phyloP scores from a whole-genome alignment of 768 basidiomycete species.

The Hypsizygus marmoreus region DNA sequence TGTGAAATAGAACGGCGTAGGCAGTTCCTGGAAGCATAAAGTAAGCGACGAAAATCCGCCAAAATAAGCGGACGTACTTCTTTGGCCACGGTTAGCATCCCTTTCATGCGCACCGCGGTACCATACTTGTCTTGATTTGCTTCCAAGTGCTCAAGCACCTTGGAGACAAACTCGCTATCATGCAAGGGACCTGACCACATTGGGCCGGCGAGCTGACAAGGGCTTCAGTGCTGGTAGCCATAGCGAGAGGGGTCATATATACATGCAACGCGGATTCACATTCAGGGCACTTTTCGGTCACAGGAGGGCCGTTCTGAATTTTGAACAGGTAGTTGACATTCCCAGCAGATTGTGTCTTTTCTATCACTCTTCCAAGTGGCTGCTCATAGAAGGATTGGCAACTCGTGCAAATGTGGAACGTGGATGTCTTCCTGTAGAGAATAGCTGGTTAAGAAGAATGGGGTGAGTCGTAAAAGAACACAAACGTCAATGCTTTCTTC shows the following conservation, averaged over 20 bases:
- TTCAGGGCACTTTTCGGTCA: constrained; percentile 72
- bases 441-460: background rate
- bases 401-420: constrained; percentile 79
- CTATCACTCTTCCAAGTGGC: constrained; percentile 74
- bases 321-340: constrained; percentile 69
- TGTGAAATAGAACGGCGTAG: constrained; percentile 84
- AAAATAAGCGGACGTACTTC: too few relatives aligned
- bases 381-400: constrained; percentile 87
- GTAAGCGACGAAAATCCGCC: background rate
- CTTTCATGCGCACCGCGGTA: constrained; percentile 85
- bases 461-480: constrained; percentile 23
- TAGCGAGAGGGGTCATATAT: constrained; percentile 23
- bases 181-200: constrained; percentile 97
- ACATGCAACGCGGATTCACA: constrained; percentile 82
- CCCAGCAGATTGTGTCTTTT: constrained; percentile 56
- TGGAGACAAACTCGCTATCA: constrained; percentile 68
- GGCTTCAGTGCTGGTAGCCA: background rate
- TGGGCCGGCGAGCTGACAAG: constrained; percentile 79
- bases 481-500: constrained; percentile 80
- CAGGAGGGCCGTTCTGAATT: constrained; percentile 67
- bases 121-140: constrained; percentile 65
- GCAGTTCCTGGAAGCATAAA: constrained; percentile 61
- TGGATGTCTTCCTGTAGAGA: constrained; percentile 73
- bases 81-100: constrained; percentile 90
- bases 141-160: constrained; percentile 75